These are phyloP conservation scores for Aspergillus calidoustus DNA, from an alignment of 2,329 filamentous ascomycete species.

Conservation along the genomic window DNA sequence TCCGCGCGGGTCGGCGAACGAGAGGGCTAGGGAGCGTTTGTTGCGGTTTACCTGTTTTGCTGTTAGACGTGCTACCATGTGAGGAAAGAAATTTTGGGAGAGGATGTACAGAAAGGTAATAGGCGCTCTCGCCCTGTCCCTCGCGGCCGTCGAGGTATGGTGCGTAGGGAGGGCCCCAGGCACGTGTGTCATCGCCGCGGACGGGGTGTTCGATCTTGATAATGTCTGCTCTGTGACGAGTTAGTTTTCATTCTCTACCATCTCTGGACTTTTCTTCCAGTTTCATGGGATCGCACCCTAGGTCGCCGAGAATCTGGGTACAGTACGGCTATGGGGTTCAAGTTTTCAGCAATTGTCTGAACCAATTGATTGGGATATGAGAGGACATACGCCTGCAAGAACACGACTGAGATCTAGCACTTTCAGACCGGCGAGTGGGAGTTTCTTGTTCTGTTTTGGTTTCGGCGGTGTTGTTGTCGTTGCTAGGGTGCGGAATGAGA, in stretches of 20 bases:
- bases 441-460: constrained; percentile 13
- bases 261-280: background rate
- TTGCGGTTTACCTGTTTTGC: constrained; percentile 83
- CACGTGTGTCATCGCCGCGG: constrained; percentile 88
- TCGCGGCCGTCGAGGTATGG: constrained; percentile 66
- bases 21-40: constrained; percentile 91
- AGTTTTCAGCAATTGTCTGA: constrained; percentile 3
- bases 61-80: background rate
- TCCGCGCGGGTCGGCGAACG: constrained; percentile 83
- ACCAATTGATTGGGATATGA: background rate
- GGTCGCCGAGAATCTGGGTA: constrained; percentile 92
- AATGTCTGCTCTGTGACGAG: constrained; percentile 74
- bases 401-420: constrained; percentile 21
- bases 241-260: background rate
- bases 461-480: background rate
- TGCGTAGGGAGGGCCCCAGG: constrained; percentile 96
- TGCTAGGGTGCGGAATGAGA: background rate
- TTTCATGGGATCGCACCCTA: constrained; percentile 69
- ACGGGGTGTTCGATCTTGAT: constrained; percentile 97
- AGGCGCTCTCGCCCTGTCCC: constrained; percentile 86
- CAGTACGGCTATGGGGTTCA: constrained; percentile 76
- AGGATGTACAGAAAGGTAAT: constrained; percentile 76
- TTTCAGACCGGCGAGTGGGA: constrained; percentile 18
- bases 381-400: constrained; percentile 10
- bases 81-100: too few species aligned